Base-by-base conservation (phyloP, 805 yeast genomes). In the Barnettozyma siamensis region DNA sequence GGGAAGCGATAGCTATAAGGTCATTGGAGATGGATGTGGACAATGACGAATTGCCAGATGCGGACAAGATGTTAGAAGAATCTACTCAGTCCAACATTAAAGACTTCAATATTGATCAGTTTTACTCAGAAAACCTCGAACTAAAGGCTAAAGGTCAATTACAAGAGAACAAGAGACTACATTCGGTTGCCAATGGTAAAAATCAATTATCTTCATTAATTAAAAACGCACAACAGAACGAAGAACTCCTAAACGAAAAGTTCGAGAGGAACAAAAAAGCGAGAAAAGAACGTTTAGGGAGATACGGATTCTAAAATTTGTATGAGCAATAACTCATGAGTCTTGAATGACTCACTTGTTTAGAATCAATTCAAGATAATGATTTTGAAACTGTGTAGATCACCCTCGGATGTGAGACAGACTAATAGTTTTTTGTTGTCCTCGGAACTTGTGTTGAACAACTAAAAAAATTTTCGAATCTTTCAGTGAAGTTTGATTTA, bases 141-240 rank as follows among this genome's bases (percentile, higher is more conserved):
- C 24, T 55, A 33, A 53, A 51, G 26, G 46, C 47, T 0, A 45
- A 41, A 24, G 59, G 59, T 1, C 36, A 46, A 17, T 37, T 57
- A 11, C 42, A 46, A 26, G 54, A 50, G 36, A 53, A 47, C 40
- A 51, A 54, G 41, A 34, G 45, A 11, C 41, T 57, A 3, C 53
- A 51, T 19, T 33, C 47, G 0, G 54, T 55, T 5, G 42, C 54
- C 1, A 49, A 57, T 34, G 36, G 35, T 9, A 53, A 45, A 38
- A 57, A 57, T 36, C 61, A 57, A 38, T 41, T 57, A 33, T 46
- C 50, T 4, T 48, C 61, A 2, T 41, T 57, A 27, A 47, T 57
- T 33, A 55, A 54, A 36, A 57, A 57, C 43, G 61, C 61, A 1
- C 16, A 48, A 16, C 45, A 45, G 37, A 51, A 57, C 17, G 41